Evolutionary conservation across 2,329 filamentous ascomycete species (phyloP).

Genomic region (Colletotrichum noveboracense): DNA sequence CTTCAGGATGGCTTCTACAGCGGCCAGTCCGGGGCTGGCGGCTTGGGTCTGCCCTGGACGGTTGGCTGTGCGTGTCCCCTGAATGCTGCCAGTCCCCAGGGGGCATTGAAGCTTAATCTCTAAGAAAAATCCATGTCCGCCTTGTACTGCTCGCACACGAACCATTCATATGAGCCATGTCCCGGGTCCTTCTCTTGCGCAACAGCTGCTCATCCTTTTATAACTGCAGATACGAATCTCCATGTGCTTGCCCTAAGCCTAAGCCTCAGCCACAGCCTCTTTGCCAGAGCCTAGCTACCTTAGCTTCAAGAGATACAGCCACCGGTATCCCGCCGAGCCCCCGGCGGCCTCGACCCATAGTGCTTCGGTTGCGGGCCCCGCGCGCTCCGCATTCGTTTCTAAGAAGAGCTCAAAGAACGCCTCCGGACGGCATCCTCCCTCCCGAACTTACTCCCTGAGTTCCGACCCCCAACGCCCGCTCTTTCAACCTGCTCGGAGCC

Average conservation of each 20-base stretch:
- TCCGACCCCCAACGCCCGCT: not conserved
- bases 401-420: not conserved
- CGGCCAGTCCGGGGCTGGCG: not conserved
- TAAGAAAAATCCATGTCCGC: not conserved
- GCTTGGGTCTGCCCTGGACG: not conserved
- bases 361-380: not conserved
- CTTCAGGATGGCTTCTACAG: not conserved
- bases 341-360: not conserved
- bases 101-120: not conserved
- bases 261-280: not conserved
- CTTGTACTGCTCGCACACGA: not conserved
- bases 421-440: not conserved
- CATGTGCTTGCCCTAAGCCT: not conserved
- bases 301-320: not conserved
- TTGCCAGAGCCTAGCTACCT: not conserved
- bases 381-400: conserved; percentile 10
- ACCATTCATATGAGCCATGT: not conserved
- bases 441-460: not conserved
- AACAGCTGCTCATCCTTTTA: not conserved
- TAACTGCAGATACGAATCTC: not conserved
- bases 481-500: not conserved
- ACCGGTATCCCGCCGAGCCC: not conserved
- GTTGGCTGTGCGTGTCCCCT: not conserved
- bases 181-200: not conserved
- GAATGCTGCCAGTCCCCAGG: not conserved